Percentiles rank a stretch among this genome's conserved stretches.
Conservation (phyloP, 768 basidiomycete species). For the Auricularia cornea region DNA sequence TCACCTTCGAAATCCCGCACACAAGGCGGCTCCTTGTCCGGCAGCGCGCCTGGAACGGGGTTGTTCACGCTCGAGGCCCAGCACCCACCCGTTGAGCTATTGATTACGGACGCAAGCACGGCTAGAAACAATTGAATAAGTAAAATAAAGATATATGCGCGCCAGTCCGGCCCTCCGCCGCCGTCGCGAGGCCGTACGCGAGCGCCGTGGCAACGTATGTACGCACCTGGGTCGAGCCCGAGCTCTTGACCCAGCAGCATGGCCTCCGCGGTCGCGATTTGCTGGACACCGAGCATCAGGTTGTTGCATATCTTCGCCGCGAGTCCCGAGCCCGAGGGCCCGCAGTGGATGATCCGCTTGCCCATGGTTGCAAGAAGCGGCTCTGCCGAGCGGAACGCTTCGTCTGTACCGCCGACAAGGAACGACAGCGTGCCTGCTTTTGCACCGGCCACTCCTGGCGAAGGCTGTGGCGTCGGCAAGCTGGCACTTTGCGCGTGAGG, state of each 20-base stretch:
- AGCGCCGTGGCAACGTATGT: too few relatives aligned
- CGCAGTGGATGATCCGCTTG: constrained; percentile 73
- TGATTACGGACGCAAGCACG: constrained; percentile 74
- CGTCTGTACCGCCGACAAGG: constrained; percentile 73
- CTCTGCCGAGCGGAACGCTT: constrained; percentile 46
- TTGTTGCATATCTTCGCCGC: constrained; percentile 93
- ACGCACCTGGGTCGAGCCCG: constrained; percentile 53
- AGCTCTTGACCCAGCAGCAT: constrained; percentile 80
- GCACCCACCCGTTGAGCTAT: constrained; percentile 75
- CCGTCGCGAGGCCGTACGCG: too few relatives aligned
- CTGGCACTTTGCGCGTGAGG: constrained; percentile 1
- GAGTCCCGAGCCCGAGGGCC: constrained; percentile 69
- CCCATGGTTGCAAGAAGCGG: constrained; percentile 71
- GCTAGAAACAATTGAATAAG: constrained; percentile 15
- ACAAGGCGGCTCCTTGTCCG: constrained; percentile 69
- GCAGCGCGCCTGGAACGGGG: constrained; percentile 68
- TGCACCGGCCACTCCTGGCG: constrained; percentile 72
- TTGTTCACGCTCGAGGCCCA: constrained; percentile 86
- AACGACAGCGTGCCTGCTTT: constrained; percentile 84
- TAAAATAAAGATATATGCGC: neutral
- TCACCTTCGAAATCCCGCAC: constrained; percentile 69
- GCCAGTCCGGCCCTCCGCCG: too few relatives aligned
- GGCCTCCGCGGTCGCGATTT: constrained; percentile 79
- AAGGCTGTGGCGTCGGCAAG: constrained; percentile 4
- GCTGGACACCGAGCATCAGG: constrained; percentile 66